Evolutionary conservation across 768 basidiomycete species (phyloP), one percentile per base, ranked within the genome.

Genomic region (Boletus sp.): DNA sequence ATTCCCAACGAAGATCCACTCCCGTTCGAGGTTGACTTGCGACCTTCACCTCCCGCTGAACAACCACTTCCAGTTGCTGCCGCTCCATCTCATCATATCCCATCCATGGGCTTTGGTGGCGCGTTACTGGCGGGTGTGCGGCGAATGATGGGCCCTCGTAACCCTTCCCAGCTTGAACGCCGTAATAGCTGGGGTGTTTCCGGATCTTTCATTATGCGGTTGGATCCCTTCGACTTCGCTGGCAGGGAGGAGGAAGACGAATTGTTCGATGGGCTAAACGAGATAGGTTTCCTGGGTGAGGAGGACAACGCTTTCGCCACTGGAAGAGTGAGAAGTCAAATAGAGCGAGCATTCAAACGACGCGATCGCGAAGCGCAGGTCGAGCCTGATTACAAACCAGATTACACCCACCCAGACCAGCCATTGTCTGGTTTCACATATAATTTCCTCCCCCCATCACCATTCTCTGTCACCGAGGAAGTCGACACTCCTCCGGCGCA

Each of bases 61-160:
- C 65, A 59, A 9, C 66, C 71, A 2, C 60, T 63, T 2, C 64
- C 64, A 1, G 66, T 72, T 5, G 74, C 77, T 25, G 78, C 79
- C 3, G 69, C 75, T 25, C 78, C 79, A 5, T 83, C 83, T 41
- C 83, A 83, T 55, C 77, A 79, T 51, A 70, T 76, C 4, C 87
- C 87, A 19, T 56, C 73, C 7, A 81, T 88, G 76, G 83, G 83
- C 14, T 67, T 88, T 23, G 87, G 87, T 8, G 87, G 87, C 21
- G 86, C 82, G 3, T 60, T 87, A 4, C 70, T 87, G 7, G 74
- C 84, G 10, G 62, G 72, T 17, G 70, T 70, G 39, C 66, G 72
- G 13, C 72, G 67, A 41, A 54, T 69, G 34, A 57, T 68, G 7
- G 51, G 35, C 23, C 58, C 58, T 38, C 61, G 46, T 23, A 35